Base-by-base conservation (phyloP, 345 rosid species). In the Aurinia saxatilis region DNA sequence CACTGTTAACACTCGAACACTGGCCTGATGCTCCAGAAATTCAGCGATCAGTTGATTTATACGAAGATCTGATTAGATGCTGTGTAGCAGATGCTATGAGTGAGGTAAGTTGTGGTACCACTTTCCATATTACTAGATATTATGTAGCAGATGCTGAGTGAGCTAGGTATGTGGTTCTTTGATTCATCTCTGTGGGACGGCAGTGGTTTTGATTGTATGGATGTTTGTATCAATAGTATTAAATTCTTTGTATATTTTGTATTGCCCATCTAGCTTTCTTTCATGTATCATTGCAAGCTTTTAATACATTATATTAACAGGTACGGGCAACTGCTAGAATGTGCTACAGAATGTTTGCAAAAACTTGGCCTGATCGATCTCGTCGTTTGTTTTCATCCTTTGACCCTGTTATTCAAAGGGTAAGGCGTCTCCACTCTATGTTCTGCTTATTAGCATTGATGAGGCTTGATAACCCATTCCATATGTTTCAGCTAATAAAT, bases 11-110 rank as follows among this genome's bases (percentile, higher is more conserved):
- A 49, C 81, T 93, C 44, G 99, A 93, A 71, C 81, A 90, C 72
- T 93, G 99, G 99, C 82, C 97, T 65, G 99, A 93, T 81, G 96
- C 97, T 48, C 90, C 95, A 50, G 99, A 93, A 76, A 90, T 93
- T 73, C 97, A 85, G 63, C 73, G 96, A 36, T 87, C 92, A 25
- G 92, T 90, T 63, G 96, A 87, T 73, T 79, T 87, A 36, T 93
- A 87, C 25, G 99, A 87, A 76, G 97, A 90, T 68, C 53, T 93
- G 65, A 90, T 90, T 33, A 79, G 82, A 69, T 93, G 97, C 70
- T 90, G 97, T 49, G 97, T 86, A 72, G 91, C 84, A 12, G 99
- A 93, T 82, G 99, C 99, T 65, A 93, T 93, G 95, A 93, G 99
- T 68, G 99, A 93, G 99, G 99, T 93, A 78, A 47, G 27, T 41